A percentile compares a stretch with the other conserved stretches of the same genome.
Evolutionary conservation across 768 basidiomycete species (phyloP).

Genomic region (Suillus tomentosus): DNA sequence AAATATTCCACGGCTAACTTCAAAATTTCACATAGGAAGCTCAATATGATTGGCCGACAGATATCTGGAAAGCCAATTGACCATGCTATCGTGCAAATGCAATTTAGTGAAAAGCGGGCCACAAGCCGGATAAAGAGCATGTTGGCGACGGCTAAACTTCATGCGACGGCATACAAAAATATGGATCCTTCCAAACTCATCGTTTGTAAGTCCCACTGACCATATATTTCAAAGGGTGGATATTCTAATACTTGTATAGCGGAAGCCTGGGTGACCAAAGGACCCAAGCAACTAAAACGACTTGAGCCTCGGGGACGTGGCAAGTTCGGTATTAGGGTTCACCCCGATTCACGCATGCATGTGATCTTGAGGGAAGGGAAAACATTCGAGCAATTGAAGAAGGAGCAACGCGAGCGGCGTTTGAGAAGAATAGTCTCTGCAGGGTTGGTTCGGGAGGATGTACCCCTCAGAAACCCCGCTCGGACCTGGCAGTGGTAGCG

Average conservation of each 20-base stretch:
- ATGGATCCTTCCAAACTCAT: slow-evolving; percentile 72
- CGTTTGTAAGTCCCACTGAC: slow-evolving; percentile 63
- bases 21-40: slow-evolving; percentile 91
- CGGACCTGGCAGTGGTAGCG: slow-evolving; percentile 79
- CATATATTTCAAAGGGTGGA: background rate
- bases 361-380: slow-evolving; percentile 83
- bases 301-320: slow-evolving; percentile 85
- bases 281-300: slow-evolving; percentile 58
- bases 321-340: slow-evolving; percentile 73
- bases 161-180: slow-evolving; percentile 77
- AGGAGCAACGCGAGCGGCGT: slow-evolving; percentile 62
- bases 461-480: slow-evolving; percentile 72
- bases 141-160: slow-evolving; percentile 83
- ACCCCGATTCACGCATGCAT: slow-evolving; percentile 72
- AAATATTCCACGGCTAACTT: slow-evolving; percentile 92
- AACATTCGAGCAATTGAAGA: slow-evolving; percentile 67
- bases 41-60: slow-evolving; percentile 86
- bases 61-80: slow-evolving; percentile 92
- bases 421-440: slow-evolving; percentile 81
- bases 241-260: slow-evolving; percentile 46
- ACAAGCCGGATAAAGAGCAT: slow-evolving; percentile 86
- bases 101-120: slow-evolving; percentile 92
- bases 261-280: slow-evolving; percentile 95
- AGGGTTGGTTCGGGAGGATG: slow-evolving; percentile 76
- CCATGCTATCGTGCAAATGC: slow-evolving; percentile 94